A percentile compares a stretch with the other conserved stretches of the same genome.
Evolutionary conservation across 208 protist genomes (phyloP).

Genomic region (Crithidia bombi): DNA sequence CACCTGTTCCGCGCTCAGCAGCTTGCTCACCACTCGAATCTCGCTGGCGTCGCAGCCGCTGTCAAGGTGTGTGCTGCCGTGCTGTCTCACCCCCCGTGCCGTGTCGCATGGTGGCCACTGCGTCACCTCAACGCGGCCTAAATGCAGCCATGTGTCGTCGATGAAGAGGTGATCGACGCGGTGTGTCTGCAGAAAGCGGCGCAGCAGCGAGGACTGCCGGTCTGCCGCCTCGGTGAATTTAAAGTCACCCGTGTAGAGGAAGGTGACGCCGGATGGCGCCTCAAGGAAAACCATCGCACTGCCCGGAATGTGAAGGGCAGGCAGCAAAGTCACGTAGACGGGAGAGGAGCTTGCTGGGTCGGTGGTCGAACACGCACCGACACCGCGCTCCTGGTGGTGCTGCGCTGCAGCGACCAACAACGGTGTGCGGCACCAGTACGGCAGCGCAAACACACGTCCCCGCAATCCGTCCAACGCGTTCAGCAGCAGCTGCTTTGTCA

Average conservation of each 20-base stretch:
- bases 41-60: slow-evolving; percentile 19
- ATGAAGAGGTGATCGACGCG: slow-evolving; percentile 81
- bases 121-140: slow-evolving; percentile 40
- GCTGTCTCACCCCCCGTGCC: neutral
- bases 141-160: slow-evolving; percentile 88
- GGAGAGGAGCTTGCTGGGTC: neutral
- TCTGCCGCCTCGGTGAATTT: slow-evolving; percentile 49
- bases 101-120: neutral
- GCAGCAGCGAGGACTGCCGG: slow-evolving; percentile 32
- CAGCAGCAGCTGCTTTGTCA: slow-evolving; percentile 64
- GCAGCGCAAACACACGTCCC: slow-evolving; percentile 34
- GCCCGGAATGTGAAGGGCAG: slow-evolving; percentile 78
- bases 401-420: slow-evolving; percentile 13
- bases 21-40: slow-evolving; percentile 53
- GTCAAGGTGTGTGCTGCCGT: neutral
- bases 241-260: slow-evolving; percentile 87
- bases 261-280: slow-evolving; percentile 46
- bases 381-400: neutral
- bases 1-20: slow-evolving; percentile 63
- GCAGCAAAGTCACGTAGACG: slow-evolving; percentile 57
- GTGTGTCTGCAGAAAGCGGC: slow-evolving; percentile 52
- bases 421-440: slow-evolving; percentile 42
- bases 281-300: slow-evolving; percentile 83
- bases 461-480: slow-evolving; percentile 47
- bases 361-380: neutral